A percentile compares a stretch with the other conserved stretches of the same genome.
Evolutionary conservation across 2,329 filamentous ascomycete genomes (phyloP).

Genomic region (Paracorniculantispora psalliotae): DNA sequence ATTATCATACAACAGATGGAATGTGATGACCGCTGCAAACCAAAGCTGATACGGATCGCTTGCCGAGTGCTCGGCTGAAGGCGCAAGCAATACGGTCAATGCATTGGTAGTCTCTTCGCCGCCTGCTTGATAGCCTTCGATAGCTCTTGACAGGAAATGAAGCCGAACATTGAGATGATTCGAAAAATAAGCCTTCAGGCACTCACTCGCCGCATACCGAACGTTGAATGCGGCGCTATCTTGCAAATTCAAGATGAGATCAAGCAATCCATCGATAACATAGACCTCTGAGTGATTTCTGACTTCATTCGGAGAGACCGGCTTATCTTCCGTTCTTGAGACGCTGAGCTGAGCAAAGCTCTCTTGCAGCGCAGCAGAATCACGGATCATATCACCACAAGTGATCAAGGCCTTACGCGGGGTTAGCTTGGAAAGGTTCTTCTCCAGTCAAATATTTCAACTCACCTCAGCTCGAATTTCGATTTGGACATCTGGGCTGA

Average conservation of each 20-base stretch:
- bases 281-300: conserved; percentile 64
- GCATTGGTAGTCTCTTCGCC: conserved; percentile 84
- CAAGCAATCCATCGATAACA: conserved; percentile 88
- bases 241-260: conserved; percentile 68
- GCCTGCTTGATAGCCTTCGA: conserved; percentile 75
- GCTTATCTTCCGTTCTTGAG: conserved; percentile 41
- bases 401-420: conserved; percentile 61
- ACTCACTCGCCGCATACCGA: conserved; percentile 79
- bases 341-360: conserved; percentile 85
- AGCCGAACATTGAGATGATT: conserved; percentile 74
- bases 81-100: conserved; percentile 71
- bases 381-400: conserved; percentile 83
- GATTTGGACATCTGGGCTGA: conserved; percentile 65
- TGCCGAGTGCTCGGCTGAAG: conserved; percentile 54
- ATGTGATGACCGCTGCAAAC: conserved; percentile 82
- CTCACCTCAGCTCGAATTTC: conserved; percentile 76
- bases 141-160: conserved; percentile 83
- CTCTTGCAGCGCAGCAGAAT: conserved; percentile 76
- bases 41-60: conserved; percentile 82
- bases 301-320: conserved; percentile 33
- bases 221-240: conserved; percentile 68
- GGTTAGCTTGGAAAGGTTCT: conserved; percentile 13
- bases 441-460: conserved; percentile 13
- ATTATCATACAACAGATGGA: conserved; percentile 81
- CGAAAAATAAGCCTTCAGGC: conserved; percentile 87